Percentiles rank a stretch among this genome's conserved stretches.
These are phyloP conservation scores for Lichtheimia hyalospora DNA, from an alignment of 371 early-diverging fungal species.

Conservation along the genomic window DNA sequence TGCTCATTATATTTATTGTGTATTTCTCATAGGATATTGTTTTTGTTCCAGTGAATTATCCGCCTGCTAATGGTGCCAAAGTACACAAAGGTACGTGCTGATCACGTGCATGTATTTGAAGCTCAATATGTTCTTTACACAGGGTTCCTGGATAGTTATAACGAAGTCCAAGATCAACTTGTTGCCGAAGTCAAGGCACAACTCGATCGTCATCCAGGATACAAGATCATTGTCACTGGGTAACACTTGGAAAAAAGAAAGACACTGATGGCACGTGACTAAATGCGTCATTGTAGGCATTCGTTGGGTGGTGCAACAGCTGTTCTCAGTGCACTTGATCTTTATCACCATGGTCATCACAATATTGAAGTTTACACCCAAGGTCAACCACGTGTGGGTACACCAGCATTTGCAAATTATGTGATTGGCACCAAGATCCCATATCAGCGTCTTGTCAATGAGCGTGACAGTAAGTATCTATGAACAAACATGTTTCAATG, in stretches of 20 bases:
- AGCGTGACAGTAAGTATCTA: conserved; percentile 18
- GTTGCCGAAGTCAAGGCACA: conserved; percentile 5
- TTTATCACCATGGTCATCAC: conserved; percentile 15
- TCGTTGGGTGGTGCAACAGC: conserved; percentile 24
- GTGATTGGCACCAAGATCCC: conserved; percentile 14
- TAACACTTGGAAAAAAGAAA: background rate
- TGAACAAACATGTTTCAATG: background rate
- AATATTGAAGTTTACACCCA: conserved; percentile 1
- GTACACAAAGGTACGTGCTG: conserved; percentile 7
- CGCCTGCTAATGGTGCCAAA: conserved; percentile 13
- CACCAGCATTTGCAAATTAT: conserved; percentile 21
- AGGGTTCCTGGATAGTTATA: conserved; percentile 17
- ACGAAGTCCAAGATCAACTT: conserved; percentile 11
- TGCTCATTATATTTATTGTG: background rate
- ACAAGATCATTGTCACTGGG: conserved; percentile 19
- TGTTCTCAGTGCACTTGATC: conserved; percentile 16
- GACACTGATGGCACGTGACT: background rate
- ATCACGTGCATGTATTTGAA: no score
- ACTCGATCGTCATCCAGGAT: conserved; percentile 14
- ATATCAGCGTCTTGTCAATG: conserved; percentile 15
- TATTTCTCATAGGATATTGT: conserved; percentile 10
- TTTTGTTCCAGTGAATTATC: conserved; percentile 10
- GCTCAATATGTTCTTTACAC: no score
- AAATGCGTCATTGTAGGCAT: conserved; percentile 5
- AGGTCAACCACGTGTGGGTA: conserved; percentile 22